A percentile compares a stretch with the other conserved stretches of the same genome.
Conservation (phyloP, 805 yeast genomes). For the Saturnispora diversa region DNA sequence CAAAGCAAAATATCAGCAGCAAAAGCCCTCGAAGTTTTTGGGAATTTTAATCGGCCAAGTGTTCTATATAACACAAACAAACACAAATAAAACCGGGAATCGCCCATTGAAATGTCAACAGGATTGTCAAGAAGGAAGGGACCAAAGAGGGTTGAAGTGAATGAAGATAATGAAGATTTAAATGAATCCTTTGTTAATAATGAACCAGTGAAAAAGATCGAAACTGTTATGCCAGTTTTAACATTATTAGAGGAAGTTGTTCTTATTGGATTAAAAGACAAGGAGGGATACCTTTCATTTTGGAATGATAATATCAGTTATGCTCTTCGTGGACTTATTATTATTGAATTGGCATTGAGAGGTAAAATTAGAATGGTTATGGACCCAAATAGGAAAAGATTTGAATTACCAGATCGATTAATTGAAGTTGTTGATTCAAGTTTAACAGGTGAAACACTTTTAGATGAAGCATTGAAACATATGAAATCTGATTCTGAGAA, state of each 20-base stretch:
- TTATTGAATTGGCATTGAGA: slow-evolving; percentile 86
- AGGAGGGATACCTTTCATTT: slow-evolving; percentile 91
- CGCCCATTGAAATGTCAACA: slow-evolving; percentile 24
- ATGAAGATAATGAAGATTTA: slow-evolving; percentile 34
- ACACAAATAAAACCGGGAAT: no score
- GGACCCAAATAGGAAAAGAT: slow-evolving; percentile 86
- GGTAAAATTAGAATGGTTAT: slow-evolving; percentile 82
- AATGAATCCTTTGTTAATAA: slow-evolving; percentile 21
- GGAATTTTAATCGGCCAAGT: neutral
- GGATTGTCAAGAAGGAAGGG: slow-evolving; percentile 76
- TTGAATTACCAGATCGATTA: slow-evolving; percentile 79
- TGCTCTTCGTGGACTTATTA: slow-evolving; percentile 88
- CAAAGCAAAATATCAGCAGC: no score
- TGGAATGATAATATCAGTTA: slow-evolving; percentile 98
- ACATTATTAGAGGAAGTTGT: slow-evolving; percentile 96
- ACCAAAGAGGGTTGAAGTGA: slow-evolving; percentile 27
- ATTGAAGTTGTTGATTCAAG: slow-evolving; percentile 79
- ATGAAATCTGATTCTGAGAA: slow-evolving; percentile 79
- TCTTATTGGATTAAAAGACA: slow-evolving; percentile 86
- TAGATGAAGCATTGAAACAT: slow-evolving; percentile 87
- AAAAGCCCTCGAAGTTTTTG: no score
- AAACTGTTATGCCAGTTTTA: slow-evolving; percentile 51
- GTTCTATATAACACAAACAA: neutral
- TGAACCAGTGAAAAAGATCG: slow-evolving; percentile 21
- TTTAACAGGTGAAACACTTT: slow-evolving; percentile 88